Conservation (phyloP, 192 early-diverging fungal species). For the Radiomyces spectabilis region DNA sequence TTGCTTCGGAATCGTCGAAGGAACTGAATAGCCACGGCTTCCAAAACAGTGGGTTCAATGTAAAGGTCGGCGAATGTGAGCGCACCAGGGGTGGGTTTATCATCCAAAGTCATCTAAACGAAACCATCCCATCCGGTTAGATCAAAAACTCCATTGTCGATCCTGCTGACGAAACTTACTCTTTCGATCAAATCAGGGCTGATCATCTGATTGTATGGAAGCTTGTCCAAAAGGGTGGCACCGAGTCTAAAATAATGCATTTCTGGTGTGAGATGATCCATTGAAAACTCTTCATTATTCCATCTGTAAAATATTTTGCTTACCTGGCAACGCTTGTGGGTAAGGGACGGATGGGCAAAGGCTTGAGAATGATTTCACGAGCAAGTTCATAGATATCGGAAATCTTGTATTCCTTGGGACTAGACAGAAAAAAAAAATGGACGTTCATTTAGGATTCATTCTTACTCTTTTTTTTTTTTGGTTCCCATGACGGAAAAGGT, state of each 20-base stretch:
- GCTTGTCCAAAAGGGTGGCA: slow-evolving; percentile 53
- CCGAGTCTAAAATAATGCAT: slow-evolving; percentile 35
- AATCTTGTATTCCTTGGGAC: slow-evolving; percentile 68
- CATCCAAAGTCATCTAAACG: slow-evolving; percentile 61
- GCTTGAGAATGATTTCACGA: slow-evolving; percentile 47
- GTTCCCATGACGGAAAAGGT: background rate
- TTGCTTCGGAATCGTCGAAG: slow-evolving; percentile 75
- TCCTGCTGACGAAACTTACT: too few relatives aligned
- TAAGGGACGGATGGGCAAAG: slow-evolving; percentile 39
- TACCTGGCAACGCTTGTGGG: slow-evolving; percentile 66
- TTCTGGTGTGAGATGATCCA: slow-evolving; percentile 4
- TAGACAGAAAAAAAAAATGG: slow-evolving; percentile 10
- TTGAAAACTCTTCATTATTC: background rate
- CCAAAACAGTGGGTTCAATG: slow-evolving; percentile 74
- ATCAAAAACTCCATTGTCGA: too few relatives aligned
- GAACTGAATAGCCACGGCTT: slow-evolving; percentile 76
- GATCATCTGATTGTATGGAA: slow-evolving; percentile 69
- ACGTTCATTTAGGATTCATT: background rate
- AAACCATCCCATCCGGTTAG: too few relatives aligned
- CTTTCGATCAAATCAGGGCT: slow-evolving; percentile 84
- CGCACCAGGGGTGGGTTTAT: slow-evolving; percentile 56
- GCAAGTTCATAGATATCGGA: slow-evolving; percentile 66
- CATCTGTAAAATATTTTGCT: slow-evolving; percentile 1
- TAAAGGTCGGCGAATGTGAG: slow-evolving; percentile 83
- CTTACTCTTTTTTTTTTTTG: background rate